phyloP scores from a whole-genome alignment of 2,329 filamentous ascomycete species.

The Trichoderma afroharzianum region DNA sequence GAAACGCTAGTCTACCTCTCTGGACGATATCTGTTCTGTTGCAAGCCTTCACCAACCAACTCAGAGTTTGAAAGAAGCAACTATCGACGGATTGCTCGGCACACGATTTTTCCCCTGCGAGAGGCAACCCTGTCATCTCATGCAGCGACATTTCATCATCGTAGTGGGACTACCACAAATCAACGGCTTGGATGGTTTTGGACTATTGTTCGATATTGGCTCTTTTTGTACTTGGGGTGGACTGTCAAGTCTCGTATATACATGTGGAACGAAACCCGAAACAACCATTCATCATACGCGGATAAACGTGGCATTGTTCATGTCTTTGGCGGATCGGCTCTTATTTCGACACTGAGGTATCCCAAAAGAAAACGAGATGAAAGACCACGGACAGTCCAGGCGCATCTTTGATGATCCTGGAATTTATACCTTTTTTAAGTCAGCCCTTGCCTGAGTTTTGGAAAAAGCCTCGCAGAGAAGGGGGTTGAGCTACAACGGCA shows the following conservation, averaged over 20 bases:
- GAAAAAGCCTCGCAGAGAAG: conserved; percentile 2
- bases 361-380: background rate
- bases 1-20: background rate
- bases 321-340: background rate
- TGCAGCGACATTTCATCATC: conserved; percentile 24
- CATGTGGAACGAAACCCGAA: conserved; percentile 28
- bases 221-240: conserved; percentile 28
- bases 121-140: conserved; percentile 16
- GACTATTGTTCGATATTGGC: conserved; percentile 30
- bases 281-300: conserved; percentile 35
- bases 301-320: conserved; percentile 46
- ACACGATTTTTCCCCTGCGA: background rate
- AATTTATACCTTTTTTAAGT: conserved; percentile 2
- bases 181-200: conserved; percentile 29
- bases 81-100: background rate
- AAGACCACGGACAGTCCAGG: background rate
- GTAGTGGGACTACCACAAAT: conserved; percentile 28
- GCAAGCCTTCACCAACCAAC: background rate
- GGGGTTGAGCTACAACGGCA: conserved; percentile 9
- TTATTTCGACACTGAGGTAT: background rate
- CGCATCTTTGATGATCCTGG: background rate
- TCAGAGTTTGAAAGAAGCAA: background rate
- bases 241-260: conserved; percentile 33
- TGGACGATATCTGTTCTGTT: background rate
- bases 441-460: conserved; percentile 2